phyloP scores from a whole-genome alignment of 164 flowering plant species.

The Vitis rotundifolia region DNA sequence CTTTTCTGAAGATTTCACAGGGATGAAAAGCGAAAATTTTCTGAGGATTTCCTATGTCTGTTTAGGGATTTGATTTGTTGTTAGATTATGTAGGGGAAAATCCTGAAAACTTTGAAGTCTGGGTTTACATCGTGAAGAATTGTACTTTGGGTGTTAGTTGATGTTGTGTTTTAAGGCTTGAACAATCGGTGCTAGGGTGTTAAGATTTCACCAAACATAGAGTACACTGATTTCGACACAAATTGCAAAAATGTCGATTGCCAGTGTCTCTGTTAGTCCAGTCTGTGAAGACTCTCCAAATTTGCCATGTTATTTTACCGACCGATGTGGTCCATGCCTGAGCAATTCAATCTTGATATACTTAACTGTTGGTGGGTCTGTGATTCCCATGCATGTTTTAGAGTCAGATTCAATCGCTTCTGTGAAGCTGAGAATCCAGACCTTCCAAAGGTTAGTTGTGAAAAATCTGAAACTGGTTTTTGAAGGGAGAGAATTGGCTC shows the following conservation, averaged over 20 bases:
- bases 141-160: background rate
- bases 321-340: slow-evolving; percentile 8
- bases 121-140: too few relatives aligned
- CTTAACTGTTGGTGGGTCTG: slow-evolving; percentile 39
- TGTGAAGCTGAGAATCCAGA: slow-evolving; percentile 54
- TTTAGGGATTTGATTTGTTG: background rate
- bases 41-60: background rate
- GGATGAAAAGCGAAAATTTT: background rate
- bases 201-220: background rate
- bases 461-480: slow-evolving; percentile 57
- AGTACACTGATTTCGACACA: background rate
- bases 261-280: slow-evolving; percentile 44
- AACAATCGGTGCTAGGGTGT: background rate
- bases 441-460: slow-evolving; percentile 39
- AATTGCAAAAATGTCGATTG: slow-evolving; percentile 23
- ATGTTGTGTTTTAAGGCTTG: background rate
- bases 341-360: slow-evolving; percentile 44
- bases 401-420: slow-evolving; percentile 64
- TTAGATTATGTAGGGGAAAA: background rate
- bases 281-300: slow-evolving; percentile 31
- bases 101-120: too few relatives aligned
- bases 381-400: slow-evolving; percentile 45
- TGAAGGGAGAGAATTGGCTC: slow-evolving; percentile 49
- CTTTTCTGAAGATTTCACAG: background rate
- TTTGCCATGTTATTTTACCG: slow-evolving; percentile 18